phyloP scores from a whole-genome alignment of 1,284 basidiomycete species.

The Tremellales sp. region DNA sequence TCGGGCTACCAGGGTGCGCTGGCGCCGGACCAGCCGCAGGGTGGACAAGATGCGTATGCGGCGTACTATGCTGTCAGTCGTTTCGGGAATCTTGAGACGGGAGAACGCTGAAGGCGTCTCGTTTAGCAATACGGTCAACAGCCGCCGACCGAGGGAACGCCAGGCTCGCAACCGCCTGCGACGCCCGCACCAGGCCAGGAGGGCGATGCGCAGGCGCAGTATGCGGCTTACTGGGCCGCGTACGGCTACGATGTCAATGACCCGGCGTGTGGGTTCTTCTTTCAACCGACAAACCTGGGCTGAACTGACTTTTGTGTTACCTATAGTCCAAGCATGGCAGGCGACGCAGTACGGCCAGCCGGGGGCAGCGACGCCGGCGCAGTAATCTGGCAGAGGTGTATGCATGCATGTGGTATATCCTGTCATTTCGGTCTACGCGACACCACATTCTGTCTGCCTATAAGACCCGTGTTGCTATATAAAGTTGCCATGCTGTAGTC shows the following conservation, averaged over 20 bases:
- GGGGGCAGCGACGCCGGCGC: conserved; percentile 12
- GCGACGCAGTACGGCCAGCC: conserved; percentile 38
- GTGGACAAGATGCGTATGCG: conserved; percentile 21
- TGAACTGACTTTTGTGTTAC: conserved; percentile 2
- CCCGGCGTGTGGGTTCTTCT: conserved; percentile 43
- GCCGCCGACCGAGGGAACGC: conserved; percentile 11
- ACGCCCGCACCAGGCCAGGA: conserved; percentile 46
- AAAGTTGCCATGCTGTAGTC: neutral
- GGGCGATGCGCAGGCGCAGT: conserved; percentile 48
- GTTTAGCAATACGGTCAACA: conserved; percentile 26
- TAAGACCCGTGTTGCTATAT: neutral
- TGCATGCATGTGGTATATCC: conserved; percentile 3
- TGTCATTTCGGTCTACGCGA: neutral
- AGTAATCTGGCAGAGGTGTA: conserved; percentile 3
- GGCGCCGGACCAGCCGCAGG: conserved; percentile 6
- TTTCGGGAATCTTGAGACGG: neutral
- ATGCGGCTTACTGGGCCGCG: conserved; percentile 57
- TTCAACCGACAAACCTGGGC: too few species aligned
- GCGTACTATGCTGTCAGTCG: conserved; percentile 32
- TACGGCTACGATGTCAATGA: conserved; percentile 83
- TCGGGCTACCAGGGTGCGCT: conserved; percentile 62
- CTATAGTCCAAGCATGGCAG: conserved; percentile 47
- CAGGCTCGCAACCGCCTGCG: conserved; percentile 45
- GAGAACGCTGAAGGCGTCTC: conserved; percentile 21
- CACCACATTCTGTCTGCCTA: conserved; percentile 1